Percentiles rank a stretch among this genome's conserved stretches.
Evolutionary conservation across 1,284 basidiomycete genomes (phyloP).

Genomic region (Rhizoctonia solani): DNA sequence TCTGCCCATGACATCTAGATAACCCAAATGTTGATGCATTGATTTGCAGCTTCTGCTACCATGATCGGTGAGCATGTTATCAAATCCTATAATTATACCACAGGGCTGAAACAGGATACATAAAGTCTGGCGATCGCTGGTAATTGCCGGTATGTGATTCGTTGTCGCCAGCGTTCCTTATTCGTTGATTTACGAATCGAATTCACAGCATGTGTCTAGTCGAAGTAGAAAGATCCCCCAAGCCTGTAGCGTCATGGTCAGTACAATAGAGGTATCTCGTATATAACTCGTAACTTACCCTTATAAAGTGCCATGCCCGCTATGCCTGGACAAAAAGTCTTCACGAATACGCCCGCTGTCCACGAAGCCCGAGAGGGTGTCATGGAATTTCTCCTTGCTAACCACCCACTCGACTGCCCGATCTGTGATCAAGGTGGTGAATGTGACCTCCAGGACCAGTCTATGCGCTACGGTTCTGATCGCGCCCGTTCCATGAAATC

Average conservation of each 20-base stretch:
- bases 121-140: constrained; percentile 86
- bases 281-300: constrained; percentile 15
- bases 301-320: constrained; percentile 88
- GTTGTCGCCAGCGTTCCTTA: not conserved
- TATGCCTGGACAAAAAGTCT: constrained; percentile 95
- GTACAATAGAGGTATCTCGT: constrained; percentile 40
- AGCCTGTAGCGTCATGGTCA: constrained; percentile 86
- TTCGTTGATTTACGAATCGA: constrained; percentile 35
- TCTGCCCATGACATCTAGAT: not conserved
- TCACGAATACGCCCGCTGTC: constrained; percentile 92
- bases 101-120: constrained; percentile 39
- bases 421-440: constrained; percentile 98
- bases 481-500: constrained; percentile 96
- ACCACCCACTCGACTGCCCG: constrained; percentile 98
- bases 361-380: constrained; percentile 97
- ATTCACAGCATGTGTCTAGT: constrained; percentile 87
- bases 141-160: constrained; percentile 79
- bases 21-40: constrained; percentile 38
- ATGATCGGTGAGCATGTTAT: constrained; percentile 68
- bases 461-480: constrained; percentile 98
- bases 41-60: constrained; percentile 81
- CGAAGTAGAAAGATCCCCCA: constrained; percentile 93
- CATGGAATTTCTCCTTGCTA: constrained; percentile 97
- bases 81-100: not conserved
- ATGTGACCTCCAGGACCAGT: constrained; percentile 99